These are phyloP conservation scores for Rhododendron williamsianum DNA, from an alignment of 148 eudicot species.

Conservation along the genomic window DNA sequence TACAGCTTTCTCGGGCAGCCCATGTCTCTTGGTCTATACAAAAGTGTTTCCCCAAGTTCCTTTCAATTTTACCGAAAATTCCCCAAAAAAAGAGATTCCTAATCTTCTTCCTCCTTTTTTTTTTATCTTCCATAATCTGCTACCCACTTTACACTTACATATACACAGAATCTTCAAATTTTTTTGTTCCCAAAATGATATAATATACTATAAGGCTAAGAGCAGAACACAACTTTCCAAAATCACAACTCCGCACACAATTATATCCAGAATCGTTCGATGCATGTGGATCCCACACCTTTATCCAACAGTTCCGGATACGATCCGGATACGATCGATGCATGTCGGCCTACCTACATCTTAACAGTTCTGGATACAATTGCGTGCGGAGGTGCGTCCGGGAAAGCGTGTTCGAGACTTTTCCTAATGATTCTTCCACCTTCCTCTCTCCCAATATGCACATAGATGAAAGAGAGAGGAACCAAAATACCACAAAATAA, in stretches of 20 bases:
- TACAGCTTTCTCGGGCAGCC: background rate
- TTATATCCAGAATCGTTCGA: no score
- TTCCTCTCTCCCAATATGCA: background rate
- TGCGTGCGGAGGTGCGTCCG: background rate
- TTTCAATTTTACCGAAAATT: background rate
- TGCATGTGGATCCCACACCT: background rate
- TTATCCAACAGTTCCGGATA: background rate
- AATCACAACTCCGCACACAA: background rate
- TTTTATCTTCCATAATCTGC: no score
- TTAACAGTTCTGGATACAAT: background rate
- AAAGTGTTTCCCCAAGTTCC: slow-evolving; percentile 1
- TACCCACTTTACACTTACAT: background rate
- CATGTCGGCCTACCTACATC: background rate
- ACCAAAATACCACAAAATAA: background rate
- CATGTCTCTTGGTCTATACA: background rate
- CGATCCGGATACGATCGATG: no score
- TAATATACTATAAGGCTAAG: background rate
- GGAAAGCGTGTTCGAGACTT: background rate
- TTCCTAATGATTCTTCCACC: background rate
- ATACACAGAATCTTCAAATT: background rate
- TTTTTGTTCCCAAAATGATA: slow-evolving; percentile 10
- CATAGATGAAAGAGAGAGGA: background rate
- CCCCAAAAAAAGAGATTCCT: slow-evolving; percentile 7
- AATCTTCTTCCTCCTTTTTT: background rate
- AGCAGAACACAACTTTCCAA: background rate